These are phyloP conservation scores for Iris macrosiphon DNA, from an alignment of 106 monocot genomes.

Conservation along the genomic window DNA sequence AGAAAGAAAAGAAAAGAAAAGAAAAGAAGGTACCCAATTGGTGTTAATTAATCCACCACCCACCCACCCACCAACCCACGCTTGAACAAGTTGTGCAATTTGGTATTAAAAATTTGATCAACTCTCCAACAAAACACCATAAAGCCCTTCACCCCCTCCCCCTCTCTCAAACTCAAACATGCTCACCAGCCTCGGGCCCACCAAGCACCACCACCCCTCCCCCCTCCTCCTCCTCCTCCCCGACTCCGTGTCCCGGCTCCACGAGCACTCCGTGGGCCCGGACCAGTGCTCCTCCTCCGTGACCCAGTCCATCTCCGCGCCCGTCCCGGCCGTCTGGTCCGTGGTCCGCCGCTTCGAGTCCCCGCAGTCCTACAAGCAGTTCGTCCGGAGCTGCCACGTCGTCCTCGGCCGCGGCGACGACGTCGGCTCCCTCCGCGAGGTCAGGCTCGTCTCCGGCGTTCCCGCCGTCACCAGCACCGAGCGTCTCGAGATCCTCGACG, in stretches of 20 bases:
- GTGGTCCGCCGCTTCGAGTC: constrained; percentile 50
- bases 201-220: background rate
- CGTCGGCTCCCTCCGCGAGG: constrained; percentile 56
- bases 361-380: constrained; percentile 53
- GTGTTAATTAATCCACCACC: no score
- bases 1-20: no score
- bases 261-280: constrained; percentile 23
- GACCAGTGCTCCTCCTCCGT: constrained; percentile 44
- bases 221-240: background rate
- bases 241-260: constrained; percentile 11
- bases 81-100: no score
- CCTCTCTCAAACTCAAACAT: no score
- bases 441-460: constrained; percentile 49
- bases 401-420: constrained; percentile 20
- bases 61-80: no score
- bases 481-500: constrained; percentile 63
- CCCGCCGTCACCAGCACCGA: constrained; percentile 53
- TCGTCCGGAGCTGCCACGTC: constrained; percentile 50
- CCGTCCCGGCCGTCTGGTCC: constrained; percentile 47
- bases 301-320: constrained; percentile 25
- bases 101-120: no score
- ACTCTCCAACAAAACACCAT: no score
- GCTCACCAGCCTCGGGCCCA: background rate
- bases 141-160: no score
- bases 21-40: no score